These are phyloP conservation scores for Xylona heveae DNA, from an alignment of 495 filamentous ascomycete species.

Conservation along the genomic window DNA sequence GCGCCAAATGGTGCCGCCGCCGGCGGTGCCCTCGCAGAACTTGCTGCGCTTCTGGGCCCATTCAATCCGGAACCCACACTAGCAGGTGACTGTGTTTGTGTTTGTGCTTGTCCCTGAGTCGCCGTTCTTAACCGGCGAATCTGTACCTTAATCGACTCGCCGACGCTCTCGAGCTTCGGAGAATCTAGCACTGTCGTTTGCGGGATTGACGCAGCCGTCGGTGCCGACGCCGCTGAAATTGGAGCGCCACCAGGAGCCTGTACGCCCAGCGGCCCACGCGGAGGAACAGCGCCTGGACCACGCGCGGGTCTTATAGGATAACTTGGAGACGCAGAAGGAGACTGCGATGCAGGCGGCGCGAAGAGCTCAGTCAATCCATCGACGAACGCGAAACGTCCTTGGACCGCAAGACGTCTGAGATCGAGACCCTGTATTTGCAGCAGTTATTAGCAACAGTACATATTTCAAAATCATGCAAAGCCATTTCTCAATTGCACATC, in stretches of 20 bases:
- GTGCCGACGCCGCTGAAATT: not conserved
- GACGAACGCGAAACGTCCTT: slow-evolving; percentile 42
- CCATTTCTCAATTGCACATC: slow-evolving; percentile 2
- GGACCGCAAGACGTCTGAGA: slow-evolving; percentile 32
- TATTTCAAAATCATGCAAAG: slow-evolving; percentile 11
- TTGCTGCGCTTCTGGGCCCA: no score
- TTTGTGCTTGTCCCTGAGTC: no score
- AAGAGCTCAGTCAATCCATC: slow-evolving; percentile 50
- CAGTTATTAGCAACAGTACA: slow-evolving; percentile 11
- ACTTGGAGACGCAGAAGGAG: slow-evolving; percentile 5
- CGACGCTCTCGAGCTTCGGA: not conserved
- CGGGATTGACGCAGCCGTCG: no score
- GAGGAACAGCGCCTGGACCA: slow-evolving; percentile 7
- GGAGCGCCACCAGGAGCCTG: not conserved
- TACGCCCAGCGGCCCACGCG: slow-evolving; percentile 8
- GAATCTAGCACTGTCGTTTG: not conserved
- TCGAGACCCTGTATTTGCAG: slow-evolving; percentile 37
- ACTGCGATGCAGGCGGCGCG: slow-evolving; percentile 9
- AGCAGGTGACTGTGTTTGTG: no score
- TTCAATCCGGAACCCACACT: no score
- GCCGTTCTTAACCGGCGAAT: not conserved
- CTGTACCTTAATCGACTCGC: not conserved
- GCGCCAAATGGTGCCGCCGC: no score
- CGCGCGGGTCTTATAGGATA: slow-evolving; percentile 2
- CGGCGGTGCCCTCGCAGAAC: no score